These are phyloP conservation scores for Coemansia biformis DNA, from an alignment of 192 early-diverging fungal genomes.

Conservation along the genomic window DNA sequence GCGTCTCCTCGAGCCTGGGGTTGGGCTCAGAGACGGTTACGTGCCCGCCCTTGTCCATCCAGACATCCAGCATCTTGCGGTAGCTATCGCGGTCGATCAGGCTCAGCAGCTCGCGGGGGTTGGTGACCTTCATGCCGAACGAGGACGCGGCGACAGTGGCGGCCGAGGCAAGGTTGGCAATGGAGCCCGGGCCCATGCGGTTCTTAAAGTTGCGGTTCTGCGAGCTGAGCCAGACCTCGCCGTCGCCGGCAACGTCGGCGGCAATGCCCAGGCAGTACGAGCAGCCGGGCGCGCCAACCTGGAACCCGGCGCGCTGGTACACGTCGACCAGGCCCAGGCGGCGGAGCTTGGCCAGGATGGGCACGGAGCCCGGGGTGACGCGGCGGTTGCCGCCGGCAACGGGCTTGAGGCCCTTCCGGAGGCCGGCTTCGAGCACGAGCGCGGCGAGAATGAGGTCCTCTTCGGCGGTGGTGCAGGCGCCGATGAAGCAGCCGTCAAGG, in stretches of 20 bases:
- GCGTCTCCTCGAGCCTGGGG: conserved; percentile 51
- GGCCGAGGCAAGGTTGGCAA: conserved; percentile 71
- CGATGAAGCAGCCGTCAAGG: conserved; percentile 75
- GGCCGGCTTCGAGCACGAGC: conserved; percentile 67
- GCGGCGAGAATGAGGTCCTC: conserved; percentile 75
- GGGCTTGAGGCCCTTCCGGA: conserved; percentile 64
- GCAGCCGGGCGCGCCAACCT: conserved; percentile 71
- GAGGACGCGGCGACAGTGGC: conserved; percentile 75
- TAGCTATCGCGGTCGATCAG: conserved; percentile 59
- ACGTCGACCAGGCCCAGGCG: conserved; percentile 66
- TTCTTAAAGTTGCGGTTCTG: conserved; percentile 85
- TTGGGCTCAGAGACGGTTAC: conserved; percentile 63
- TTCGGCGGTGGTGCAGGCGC: conserved; percentile 78
- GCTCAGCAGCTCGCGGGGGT: conserved; percentile 64
- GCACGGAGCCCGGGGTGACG: conserved; percentile 72
- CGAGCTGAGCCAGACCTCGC: conserved; percentile 76
- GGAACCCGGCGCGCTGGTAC: conserved; percentile 72
- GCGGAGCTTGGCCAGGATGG: conserved; percentile 72
- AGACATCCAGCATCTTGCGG: conserved; percentile 59
- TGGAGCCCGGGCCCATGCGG: conserved; percentile 77
- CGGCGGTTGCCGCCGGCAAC: conserved; percentile 59
- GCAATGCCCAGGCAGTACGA: conserved; percentile 77
- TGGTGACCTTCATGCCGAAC: conserved; percentile 67
- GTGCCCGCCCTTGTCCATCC: conserved; percentile 59
- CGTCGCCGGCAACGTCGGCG: conserved; percentile 70